Evolutionary conservation across 1,284 basidiomycete species (phyloP), one percentile per base, ranked within the genome.

Genomic region (Sporisorium iseilematis-ciliati): DNA sequence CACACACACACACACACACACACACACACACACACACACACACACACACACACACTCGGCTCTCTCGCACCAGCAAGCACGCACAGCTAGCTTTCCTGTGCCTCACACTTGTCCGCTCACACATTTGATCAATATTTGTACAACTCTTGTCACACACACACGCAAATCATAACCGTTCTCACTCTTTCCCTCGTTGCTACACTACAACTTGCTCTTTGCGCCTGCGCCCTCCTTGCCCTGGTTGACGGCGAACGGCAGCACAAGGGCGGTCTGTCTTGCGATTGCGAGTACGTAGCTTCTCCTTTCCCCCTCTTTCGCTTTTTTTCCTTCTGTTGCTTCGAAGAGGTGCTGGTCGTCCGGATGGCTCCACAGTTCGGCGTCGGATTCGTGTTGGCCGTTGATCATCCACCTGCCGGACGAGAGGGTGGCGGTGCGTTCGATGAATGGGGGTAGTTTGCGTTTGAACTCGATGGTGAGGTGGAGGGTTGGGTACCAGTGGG

Each of bases 391-490:
- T 38, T 77, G 75, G 21, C 75, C 75, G 38, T 75, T 69, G 46
- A 66, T 54, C 60, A 77, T 69, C 53, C 63, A 77, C 2, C 45
- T 58, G 8, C 71, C 75, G 12, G 29, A 55, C 1, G 53, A 48
- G 18, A 45, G 51, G 7, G 59, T 69, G 3, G 62, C 75, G 2
- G 52, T 48, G 43, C 65, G 40, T 3, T 48, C 26, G 8, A 75
- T 5, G 35, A 53, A 4, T 2, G 11, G 14, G 10, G 75, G 71
- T 0, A 77, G 38, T 10, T 31, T 6, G 4, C 65, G 40, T 67
- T 77, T 77, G 57, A 77, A 77, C 43, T 77, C 75, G 38, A 77
- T 69, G 7, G 75, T 70, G 20, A 77, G 49, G 35, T 77, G 75
- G 5, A 77, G 52, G 0, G 75, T 77, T 1, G 75, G 75, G 48